phyloP scores from a whole-genome alignment of 2,329 filamentous ascomycete species.

The Aspergillus sp. region DNA sequence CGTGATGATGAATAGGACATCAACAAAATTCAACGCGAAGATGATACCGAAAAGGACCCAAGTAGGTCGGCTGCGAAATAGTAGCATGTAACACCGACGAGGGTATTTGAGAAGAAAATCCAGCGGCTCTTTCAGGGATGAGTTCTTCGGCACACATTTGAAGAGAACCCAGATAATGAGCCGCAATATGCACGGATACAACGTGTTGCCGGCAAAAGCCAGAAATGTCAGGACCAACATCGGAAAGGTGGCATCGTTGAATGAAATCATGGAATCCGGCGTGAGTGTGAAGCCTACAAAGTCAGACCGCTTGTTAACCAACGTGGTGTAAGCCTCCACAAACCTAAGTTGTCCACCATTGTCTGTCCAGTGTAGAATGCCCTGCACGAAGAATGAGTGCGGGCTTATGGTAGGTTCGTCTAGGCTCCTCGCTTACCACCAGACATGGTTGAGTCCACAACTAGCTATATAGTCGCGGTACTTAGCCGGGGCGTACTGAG shows the following conservation, averaged over 20 bases:
- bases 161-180: conserved; percentile 57
- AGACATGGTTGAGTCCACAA: conserved; percentile 41
- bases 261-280: conserved; percentile 53
- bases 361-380: conserved; percentile 52
- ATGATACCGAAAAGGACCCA: conserved; percentile 56
- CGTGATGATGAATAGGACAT: conserved; percentile 54
- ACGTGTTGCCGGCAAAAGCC: conserved; percentile 38
- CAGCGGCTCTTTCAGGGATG: conserved; percentile 39
- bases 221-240: conserved; percentile 40
- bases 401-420: background rate
- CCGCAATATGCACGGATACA: conserved; percentile 47
- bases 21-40: conserved; percentile 52
- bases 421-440: conserved; percentile 44
- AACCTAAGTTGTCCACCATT: conserved; percentile 46
- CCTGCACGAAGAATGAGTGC: conserved; percentile 26
- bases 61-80: conserved; percentile 60
- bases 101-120: conserved; percentile 62
- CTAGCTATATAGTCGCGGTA: conserved; percentile 41
- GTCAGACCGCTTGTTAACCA: background rate
- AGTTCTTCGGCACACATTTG: conserved; percentile 43
- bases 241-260: conserved; percentile 44
- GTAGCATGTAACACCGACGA: conserved; percentile 59
- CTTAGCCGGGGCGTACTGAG: conserved; percentile 39
- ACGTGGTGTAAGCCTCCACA: background rate
- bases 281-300: conserved; percentile 53